phyloP scores from a whole-genome alignment of 2,329 filamentous ascomycete species.

The Mycogone perniciosa region DNA sequence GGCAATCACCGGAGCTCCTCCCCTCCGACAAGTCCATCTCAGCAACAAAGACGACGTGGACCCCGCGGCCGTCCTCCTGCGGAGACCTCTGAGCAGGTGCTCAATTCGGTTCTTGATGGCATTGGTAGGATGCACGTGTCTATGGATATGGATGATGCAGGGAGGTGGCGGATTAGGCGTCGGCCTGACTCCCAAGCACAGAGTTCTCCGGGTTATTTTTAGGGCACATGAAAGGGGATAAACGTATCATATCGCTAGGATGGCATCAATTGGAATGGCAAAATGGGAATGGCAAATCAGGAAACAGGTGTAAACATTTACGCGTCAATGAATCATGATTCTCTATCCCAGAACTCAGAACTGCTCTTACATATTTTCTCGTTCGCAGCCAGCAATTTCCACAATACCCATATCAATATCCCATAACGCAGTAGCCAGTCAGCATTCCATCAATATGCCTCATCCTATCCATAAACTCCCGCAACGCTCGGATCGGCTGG shows the following conservation, averaged over 20 bases:
- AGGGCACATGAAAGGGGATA: not conserved
- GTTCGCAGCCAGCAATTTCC: not conserved
- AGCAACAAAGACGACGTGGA: not conserved
- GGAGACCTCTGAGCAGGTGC: slow-evolving; percentile 22
- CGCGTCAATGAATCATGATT: not conserved
- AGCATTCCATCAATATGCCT: not conserved
- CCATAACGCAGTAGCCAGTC: too few relatives aligned
- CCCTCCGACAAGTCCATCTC: slow-evolving; percentile 9
- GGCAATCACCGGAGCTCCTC: not conserved
- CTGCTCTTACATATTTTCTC: not conserved
- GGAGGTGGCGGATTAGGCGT: slow-evolving; percentile 35
- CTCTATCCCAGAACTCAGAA: not conserved
- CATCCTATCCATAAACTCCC: not conserved
- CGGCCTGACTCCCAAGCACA: slow-evolving; percentile 3
- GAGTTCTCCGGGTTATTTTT: slow-evolving; percentile 15
- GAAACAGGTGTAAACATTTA: too few relatives aligned
- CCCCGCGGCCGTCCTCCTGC: slow-evolving; percentile 10
- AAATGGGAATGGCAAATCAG: too few relatives aligned
- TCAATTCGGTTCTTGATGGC: slow-evolving; percentile 31
- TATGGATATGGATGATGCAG: slow-evolving; percentile 32
- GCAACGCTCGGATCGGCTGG: not conserved
- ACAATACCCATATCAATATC: not conserved
- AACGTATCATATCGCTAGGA: not conserved
- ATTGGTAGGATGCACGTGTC: slow-evolving; percentile 29
- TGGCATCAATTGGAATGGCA: too few relatives aligned